Base-by-base conservation (phyloP, 306 rosid species). In the Medicago lupulina region DNA sequence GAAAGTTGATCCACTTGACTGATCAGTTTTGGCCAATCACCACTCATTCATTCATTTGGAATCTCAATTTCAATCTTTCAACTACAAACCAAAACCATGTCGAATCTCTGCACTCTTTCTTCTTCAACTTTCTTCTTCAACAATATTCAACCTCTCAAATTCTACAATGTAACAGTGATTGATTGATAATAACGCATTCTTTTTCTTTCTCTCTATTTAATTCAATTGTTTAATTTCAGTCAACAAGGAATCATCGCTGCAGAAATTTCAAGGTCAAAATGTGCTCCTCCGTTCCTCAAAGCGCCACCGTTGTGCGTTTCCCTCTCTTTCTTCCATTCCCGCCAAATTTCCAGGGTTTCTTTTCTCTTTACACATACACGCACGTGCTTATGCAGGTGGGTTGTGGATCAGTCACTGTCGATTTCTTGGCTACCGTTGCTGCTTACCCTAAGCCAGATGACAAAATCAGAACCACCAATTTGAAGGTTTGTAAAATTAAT, bases 361-460 rank as follows among this genome's bases (percentile, higher is more conserved):
- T 60, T 60, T 28, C 11, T 28, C 18, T 31, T 44, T 75, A 14
- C 34, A 39, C 36, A 23, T 17, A 40, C 39, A 18, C 10, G 2
- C 39, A 14, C 10, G 11, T 18, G 2, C 7, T 1, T 41, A 4
- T 75, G 78, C 87, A 94, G 98, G 80, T 94, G 14, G 93, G 96
- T 5, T 81, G 91, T 73, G 97, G 98, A 49, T 47, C 54, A 46
- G 70, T 66, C 55, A 13, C 58, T 3, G 81, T 92, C 11, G 98
- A 92, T 85, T 89, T 89, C 80, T 74, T 90, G 83, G 98, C 96
- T 13, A 67, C 85, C 0, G 96, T 95, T 63, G 75, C 87, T 61
- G 65, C 93, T 46, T 95, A 84, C 81, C 98, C 97, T 28, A 81
- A 92, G 44, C 98, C 97, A 6, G 96, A 92, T 72, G 97, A 90